Evolutionary conservation across 805 yeast species (phyloP).

Genomic region (Candida stauntonica): DNA sequence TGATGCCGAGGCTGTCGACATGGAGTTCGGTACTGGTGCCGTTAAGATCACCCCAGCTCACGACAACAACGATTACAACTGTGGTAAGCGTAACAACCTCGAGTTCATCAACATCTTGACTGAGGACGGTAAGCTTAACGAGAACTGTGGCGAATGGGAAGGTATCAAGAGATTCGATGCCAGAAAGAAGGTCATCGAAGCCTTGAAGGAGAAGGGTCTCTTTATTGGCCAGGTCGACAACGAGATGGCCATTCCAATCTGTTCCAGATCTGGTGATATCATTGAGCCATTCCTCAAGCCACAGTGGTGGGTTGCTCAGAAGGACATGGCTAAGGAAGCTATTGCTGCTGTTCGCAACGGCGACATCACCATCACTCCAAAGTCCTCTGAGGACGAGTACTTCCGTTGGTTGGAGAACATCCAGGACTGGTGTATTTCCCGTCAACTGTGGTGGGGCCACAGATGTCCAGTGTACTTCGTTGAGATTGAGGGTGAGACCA

Average conservation of each 20-base stretch:
- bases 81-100: conserved; percentile 90
- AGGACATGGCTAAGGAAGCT: conserved; percentile 83
- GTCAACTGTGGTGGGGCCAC: conserved; percentile 96
- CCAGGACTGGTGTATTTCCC: conserved; percentile 99
- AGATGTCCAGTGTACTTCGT: conserved; percentile 95
- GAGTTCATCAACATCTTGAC: conserved; percentile 88
- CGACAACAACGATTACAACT: conserved; percentile 92
- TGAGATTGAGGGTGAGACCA: conserved; percentile 62
- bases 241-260: conserved; percentile 91
- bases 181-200: conserved; percentile 75
- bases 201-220: conserved; percentile 69
- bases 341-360: conserved; percentile 82
- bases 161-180: conserved; percentile 96
- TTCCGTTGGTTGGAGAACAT: conserved; percentile 93
- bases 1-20: conserved; percentile 93
- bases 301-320: conserved; percentile 98
- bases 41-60: conserved; percentile 99
- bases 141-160: conserved; percentile 87
- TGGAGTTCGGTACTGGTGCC: conserved; percentile 99
- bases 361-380: conserved; percentile 76
- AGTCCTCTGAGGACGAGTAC: conserved; percentile 87
- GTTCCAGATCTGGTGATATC: conserved; percentile 95
- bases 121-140: conserved; percentile 88
- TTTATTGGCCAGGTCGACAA: conserved; percentile 85
- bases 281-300: conserved; percentile 97